Percentiles rank a stretch among this genome's conserved stretches.
Conservation (phyloP, 768 basidiomycete genomes). For the Amanita molliuscula region DNA sequence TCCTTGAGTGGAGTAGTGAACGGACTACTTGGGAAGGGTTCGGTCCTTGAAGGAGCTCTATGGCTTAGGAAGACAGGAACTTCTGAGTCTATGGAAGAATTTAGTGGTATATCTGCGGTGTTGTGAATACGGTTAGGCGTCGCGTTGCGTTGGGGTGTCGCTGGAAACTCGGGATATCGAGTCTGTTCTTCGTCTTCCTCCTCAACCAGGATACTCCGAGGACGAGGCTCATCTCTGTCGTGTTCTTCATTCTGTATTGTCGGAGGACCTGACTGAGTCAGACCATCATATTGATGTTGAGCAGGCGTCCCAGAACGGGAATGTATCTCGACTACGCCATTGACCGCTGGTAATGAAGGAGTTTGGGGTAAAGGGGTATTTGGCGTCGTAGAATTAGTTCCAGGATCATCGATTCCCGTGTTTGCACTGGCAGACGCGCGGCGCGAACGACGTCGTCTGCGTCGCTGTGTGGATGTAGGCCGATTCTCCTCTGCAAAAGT, state of each 20-base stretch:
- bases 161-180: slow-evolving; percentile 30
- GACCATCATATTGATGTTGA: background rate
- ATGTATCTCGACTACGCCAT: slow-evolving; percentile 27
- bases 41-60: slow-evolving; percentile 43
- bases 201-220: slow-evolving; percentile 54
- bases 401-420: slow-evolving; percentile 42
- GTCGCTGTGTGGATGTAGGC: slow-evolving; percentile 36
- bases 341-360: slow-evolving; percentile 33
- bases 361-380: slow-evolving; percentile 51
- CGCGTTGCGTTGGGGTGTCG: slow-evolving; percentile 30
- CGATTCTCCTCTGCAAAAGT: slow-evolving; percentile 49
- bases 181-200: slow-evolving; percentile 19
- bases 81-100: slow-evolving; percentile 32
- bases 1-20: slow-evolving; percentile 67
- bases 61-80: slow-evolving; percentile 40
- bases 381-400: slow-evolving; percentile 38
- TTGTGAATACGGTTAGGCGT: slow-evolving; percentile 31
- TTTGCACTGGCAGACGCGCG: slow-evolving; percentile 31
- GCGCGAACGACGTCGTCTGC: slow-evolving; percentile 47
- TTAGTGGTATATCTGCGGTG: slow-evolving; percentile 44
- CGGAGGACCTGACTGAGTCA: background rate
- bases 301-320: slow-evolving; percentile 30
- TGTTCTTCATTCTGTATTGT: background rate
- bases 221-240: slow-evolving; percentile 17
- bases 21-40: slow-evolving; percentile 57